These are phyloP conservation scores for Volvox carteri DNA, from an alignment of 163 green algal species.

Conservation along the genomic window DNA sequence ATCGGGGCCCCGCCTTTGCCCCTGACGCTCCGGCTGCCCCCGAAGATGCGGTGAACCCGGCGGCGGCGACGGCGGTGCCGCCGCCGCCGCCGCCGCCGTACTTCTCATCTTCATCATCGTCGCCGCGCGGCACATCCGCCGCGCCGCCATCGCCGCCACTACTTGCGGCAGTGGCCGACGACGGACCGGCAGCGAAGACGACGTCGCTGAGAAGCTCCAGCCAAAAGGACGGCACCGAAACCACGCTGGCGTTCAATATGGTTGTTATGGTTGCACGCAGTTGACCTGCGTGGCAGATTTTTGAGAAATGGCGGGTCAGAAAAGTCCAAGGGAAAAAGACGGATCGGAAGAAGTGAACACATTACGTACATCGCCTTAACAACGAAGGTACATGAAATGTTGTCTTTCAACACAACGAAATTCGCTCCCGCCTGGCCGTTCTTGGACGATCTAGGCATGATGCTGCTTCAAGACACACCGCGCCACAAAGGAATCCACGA, in stretches of 20 bases:
- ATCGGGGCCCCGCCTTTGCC: neutral
- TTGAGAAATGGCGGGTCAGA: neutral
- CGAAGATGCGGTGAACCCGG: too few relatives aligned
- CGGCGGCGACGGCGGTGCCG: neutral
- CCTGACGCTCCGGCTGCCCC: neutral
- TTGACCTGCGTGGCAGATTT: conserved; percentile 54
- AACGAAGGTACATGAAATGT: too few relatives aligned
- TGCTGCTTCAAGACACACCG: too few relatives aligned
- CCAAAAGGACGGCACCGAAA: conserved; percentile 78
- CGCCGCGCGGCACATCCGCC: neutral
- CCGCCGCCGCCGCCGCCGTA: neutral
- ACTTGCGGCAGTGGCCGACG: neutral
- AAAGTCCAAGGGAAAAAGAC: too few relatives aligned
- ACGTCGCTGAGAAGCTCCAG: conserved; percentile 80
- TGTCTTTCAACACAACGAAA: too few relatives aligned
- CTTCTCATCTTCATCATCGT: conserved; percentile 22
- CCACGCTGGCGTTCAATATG: conserved; percentile 76
- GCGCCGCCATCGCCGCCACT: neutral
- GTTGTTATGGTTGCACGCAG: conserved; percentile 80
- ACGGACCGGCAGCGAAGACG: conserved; percentile 65
- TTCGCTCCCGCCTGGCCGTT: too few relatives aligned
- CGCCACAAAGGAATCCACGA: too few relatives aligned
- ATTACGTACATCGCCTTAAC: too few relatives aligned
- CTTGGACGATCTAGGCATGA: too few relatives aligned
- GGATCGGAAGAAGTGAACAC: too few relatives aligned